These are phyloP conservation scores for Termitomyces sp. DNA, from an alignment of 1,284 basidiomycete genomes.

Conservation along the genomic window DNA sequence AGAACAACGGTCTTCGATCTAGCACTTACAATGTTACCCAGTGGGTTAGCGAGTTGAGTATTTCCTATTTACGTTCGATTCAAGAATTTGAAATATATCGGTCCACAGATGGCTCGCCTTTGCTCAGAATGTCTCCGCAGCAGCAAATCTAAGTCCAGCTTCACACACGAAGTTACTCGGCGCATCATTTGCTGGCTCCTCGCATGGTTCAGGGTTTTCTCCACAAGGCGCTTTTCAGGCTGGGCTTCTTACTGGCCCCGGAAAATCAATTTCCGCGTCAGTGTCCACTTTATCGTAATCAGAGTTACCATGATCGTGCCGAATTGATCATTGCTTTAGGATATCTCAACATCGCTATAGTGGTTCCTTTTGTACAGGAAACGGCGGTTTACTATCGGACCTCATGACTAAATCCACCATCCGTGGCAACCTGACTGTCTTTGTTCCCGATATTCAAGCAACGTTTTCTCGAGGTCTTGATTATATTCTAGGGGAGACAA, in stretches of 20 bases:
- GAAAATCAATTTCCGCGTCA: constrained; percentile 38
- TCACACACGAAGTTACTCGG: constrained; percentile 46
- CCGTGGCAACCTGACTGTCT: constrained; percentile 50
- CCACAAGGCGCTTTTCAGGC: constrained; percentile 47
- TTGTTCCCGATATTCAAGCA: constrained; percentile 46
- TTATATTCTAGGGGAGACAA: constrained; percentile 60
- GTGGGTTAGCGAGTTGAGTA: constrained; percentile 48
- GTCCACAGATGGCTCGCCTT: constrained; percentile 32
- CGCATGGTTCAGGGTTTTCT: constrained; percentile 47
- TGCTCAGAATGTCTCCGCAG: constrained; percentile 30
- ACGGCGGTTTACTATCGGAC: constrained; percentile 44
- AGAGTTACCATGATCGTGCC: constrained; percentile 1
- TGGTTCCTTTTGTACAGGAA: constrained; percentile 52
- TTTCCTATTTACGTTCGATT: not conserved
- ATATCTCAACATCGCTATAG: constrained; percentile 63
- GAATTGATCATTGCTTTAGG: constrained; percentile 26
- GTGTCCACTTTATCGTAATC: constrained; percentile 8
- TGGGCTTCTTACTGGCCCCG: constrained; percentile 36
- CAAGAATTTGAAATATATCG: not conserved
- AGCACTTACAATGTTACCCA: constrained; percentile 41
- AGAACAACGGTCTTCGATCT: constrained; percentile 42
- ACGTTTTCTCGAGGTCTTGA: constrained; percentile 41
- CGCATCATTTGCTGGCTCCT: constrained; percentile 48
- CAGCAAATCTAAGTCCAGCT: constrained; percentile 23
- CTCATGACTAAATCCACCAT: constrained; percentile 60